A percentile compares a stretch with the other conserved stretches of the same genome.
These are phyloP conservation scores for Aspergillus haitiensis DNA, from an alignment of 495 filamentous ascomycete species.

Conservation along the genomic window DNA sequence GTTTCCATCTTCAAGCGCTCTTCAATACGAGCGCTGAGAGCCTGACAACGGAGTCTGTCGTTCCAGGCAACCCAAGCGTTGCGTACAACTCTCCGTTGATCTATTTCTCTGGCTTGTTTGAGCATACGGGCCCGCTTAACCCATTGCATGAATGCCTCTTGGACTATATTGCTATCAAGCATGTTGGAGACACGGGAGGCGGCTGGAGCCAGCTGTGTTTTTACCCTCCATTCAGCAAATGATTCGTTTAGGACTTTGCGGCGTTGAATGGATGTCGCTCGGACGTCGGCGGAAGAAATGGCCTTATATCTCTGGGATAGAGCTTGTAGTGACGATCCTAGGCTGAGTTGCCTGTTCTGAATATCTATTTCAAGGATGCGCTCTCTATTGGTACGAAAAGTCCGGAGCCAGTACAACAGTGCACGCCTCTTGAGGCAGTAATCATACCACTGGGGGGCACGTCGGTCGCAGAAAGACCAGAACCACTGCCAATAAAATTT, in stretches of 20 bases:
- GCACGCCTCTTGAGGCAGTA: conserved; percentile 48
- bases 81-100: conserved; percentile 53
- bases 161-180: conserved; percentile 50
- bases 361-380: conserved; percentile 42
- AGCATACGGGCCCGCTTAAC: conserved; percentile 47
- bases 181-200: conserved; percentile 46
- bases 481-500: conserved; percentile 58
- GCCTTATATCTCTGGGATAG: conserved; percentile 35
- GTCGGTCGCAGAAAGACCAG: conserved; percentile 52
- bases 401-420: conserved; percentile 48
- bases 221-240: conserved; percentile 42
- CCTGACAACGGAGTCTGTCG: conserved; percentile 58
- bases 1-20: conserved; percentile 58
- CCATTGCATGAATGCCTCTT: conserved; percentile 54
- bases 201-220: conserved; percentile 50
- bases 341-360: conserved; percentile 28
- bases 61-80: conserved; percentile 68
- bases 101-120: conserved; percentile 55
- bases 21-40: conserved; percentile 53
- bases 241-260: conserved; percentile 32
- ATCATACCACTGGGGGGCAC: conserved; percentile 55
- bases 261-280: conserved; percentile 36
- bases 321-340: conserved; percentile 32
- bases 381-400: conserved; percentile 45
- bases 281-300: conserved; percentile 30